phyloP scores from a whole-genome alignment of 1,284 basidiomycete species.

The Ustilago cynodontis region DNA sequence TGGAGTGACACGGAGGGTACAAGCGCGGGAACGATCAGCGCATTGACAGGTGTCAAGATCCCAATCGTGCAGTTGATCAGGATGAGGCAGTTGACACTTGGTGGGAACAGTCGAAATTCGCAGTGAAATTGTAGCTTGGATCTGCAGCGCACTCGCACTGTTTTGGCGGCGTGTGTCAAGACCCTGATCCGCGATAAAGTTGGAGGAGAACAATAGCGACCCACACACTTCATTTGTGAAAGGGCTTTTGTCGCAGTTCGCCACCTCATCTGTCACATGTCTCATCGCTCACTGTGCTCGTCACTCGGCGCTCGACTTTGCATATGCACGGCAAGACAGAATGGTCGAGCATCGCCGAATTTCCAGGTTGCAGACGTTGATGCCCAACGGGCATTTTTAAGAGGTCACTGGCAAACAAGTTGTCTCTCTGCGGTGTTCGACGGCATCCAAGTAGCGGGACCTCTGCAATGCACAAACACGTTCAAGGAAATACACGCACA shows the following conservation, averaged over 20 bases:
- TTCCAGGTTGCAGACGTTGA: background rate
- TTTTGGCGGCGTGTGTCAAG: constrained; percentile 17
- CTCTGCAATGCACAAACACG: background rate
- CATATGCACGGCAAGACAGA: background rate
- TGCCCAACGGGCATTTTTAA: background rate
- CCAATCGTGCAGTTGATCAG: constrained; percentile 16
- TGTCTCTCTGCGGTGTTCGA: background rate
- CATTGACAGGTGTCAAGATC: constrained; percentile 31
- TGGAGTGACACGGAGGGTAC: constrained; percentile 14
- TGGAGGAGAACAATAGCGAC: background rate
- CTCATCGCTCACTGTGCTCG: background rate
- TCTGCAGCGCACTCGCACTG: background rate
- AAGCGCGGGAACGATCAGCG: constrained; percentile 19
- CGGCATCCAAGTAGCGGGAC: background rate
- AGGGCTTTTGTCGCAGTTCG: background rate
- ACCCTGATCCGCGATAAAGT: constrained; percentile 16
- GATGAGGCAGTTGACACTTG: constrained; percentile 32
- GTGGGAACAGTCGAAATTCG: background rate
- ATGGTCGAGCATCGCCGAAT: no score
- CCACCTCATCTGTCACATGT: background rate
- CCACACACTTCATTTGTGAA: background rate
- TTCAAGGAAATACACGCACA: background rate
- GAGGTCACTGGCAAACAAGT: no score
- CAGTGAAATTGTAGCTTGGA: background rate
- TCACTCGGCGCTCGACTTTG: background rate